phyloP scores from a whole-genome alignment of 2,329 filamentous ascomycete species.

The Fusarium sp. region DNA sequence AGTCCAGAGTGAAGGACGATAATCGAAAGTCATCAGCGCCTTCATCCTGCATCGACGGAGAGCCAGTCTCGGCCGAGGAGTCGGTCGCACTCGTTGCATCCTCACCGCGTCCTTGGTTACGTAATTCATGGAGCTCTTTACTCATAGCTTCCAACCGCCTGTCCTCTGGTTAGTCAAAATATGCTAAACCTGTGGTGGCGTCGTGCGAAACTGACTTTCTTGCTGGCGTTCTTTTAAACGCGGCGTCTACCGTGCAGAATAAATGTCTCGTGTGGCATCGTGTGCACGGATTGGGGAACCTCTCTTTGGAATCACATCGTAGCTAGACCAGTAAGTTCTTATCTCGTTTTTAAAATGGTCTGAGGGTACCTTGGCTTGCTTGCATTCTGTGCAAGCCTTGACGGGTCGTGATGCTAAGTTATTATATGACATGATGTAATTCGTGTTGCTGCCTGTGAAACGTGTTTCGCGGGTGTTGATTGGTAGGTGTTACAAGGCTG shows the following conservation, averaged over 20 bases:
- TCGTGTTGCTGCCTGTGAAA: too few relatives aligned
- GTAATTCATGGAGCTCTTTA: conserved; percentile 41
- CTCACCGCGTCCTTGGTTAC: conserved; percentile 19
- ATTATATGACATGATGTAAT: not conserved
- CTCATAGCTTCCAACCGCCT: conserved; percentile 42
- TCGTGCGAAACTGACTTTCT: conserved; percentile 19
- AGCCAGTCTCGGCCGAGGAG: not conserved
- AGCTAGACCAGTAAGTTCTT: conserved; percentile 18
- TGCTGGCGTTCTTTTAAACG: conserved; percentile 36
- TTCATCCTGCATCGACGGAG: not conserved
- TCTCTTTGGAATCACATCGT: conserved; percentile 41
- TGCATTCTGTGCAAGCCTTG: conserved; percentile 35
- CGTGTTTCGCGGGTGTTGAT: too few relatives aligned
- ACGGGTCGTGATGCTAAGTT: conserved; percentile 17
- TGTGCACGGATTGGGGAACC: conserved; percentile 39
- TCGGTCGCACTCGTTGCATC: conserved; percentile 10
- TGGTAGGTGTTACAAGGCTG: too few relatives aligned
- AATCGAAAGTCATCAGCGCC: conserved; percentile 29
- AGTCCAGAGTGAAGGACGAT: not conserved
- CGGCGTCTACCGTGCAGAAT: conserved; percentile 40
- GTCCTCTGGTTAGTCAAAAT: not conserved
- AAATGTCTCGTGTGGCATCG: conserved; percentile 34
- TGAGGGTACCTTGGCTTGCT: conserved; percentile 29
- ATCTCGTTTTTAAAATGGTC: too few relatives aligned
- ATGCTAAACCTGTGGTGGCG: rapidly evolving